Base-by-base conservation (phyloP, 2,329 filamentous ascomycete genomes). In the Sclerotinia subarctica region DNA sequence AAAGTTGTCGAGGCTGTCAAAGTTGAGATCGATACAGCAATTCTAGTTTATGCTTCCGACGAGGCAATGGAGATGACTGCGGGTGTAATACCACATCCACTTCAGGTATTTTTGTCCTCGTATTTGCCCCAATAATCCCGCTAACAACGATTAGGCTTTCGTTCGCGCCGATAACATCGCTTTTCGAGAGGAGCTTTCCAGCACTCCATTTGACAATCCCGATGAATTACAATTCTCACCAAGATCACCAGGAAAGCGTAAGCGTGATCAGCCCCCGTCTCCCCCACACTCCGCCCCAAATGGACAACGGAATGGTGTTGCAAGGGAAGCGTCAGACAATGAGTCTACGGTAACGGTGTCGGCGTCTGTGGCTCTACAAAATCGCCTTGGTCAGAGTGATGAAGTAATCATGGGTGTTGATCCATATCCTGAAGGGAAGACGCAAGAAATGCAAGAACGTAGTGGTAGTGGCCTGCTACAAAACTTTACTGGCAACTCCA, bases 31-130 rank as follows among this genome's bases (percentile, higher is more conserved):
- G 83, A 82, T 66, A 80, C 78, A 24, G 81, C 82, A 0, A 72
- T 85, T 24, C 73, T 87, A 3, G 77, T 87, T 5, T 87, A 87
- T 72, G 85, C 85, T 29, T 84, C 83, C 5, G 83, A 86, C 69
- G 76, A 78, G 35, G 83, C 84, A 32, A 74, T 85, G 68, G 71
- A 78, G 17, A 70, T 73, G 26, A 49, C 53, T 58, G n/a, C 51
- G 8, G 24, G 68, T 68, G 49, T 58, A 15, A 75, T 86, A 21
- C 78, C 83, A 38, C 74, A 76, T 59, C 69, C 78, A 63, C 72
- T 82, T 29, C 77, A 79, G 51, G 79, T 80, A 64, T 70, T 77
- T 74, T 21, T 19, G 35, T 32, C 32, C 35, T n/a, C 5, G 26
- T 10, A 42, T 44, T 51, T 24, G 15, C 21, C 29, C n/a, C 42